Evolutionary conservation across 768 basidiomycete genomes (phyloP).

Genomic region (Myochromella boudieri): DNA sequence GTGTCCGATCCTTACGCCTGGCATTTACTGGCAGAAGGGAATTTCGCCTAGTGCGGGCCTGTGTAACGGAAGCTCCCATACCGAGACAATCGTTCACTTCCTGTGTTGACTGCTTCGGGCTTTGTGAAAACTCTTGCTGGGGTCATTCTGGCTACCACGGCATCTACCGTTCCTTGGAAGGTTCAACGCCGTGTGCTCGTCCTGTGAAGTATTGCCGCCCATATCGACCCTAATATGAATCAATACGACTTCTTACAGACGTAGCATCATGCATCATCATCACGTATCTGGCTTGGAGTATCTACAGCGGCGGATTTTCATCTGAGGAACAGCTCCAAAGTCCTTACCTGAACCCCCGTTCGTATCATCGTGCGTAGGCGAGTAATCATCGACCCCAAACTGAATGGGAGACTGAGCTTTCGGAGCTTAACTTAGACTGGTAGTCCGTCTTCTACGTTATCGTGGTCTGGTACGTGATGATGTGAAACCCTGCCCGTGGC

Average conservation of each 20-base stretch:
- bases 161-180: constrained; percentile 11
- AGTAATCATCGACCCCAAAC: not conserved
- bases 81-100: constrained; percentile 1
- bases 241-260: not conserved
- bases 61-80: constrained; percentile 6
- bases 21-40: too few species aligned
- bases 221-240: constrained; percentile 8
- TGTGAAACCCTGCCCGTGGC: constrained; percentile 5
- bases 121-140: not conserved
- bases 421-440: not conserved
- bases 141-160: constrained; percentile 4
- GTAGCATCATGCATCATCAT: too few species aligned
- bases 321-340: not conserved
- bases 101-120: constrained; percentile 1
- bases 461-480: too few species aligned
- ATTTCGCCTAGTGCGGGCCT: too few species aligned
- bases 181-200: constrained; percentile 6
- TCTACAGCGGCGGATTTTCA: not conserved
- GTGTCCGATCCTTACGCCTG: too few species aligned
- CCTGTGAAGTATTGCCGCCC: constrained; percentile 13
- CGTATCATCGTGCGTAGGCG: too few species aligned
- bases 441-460: not conserved
- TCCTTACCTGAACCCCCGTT: not conserved
- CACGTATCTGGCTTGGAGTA: not conserved
- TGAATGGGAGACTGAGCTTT: not conserved